phyloP scores from a whole-genome alignment of 768 basidiomycete species.

The Hygrocybe punicea region DNA sequence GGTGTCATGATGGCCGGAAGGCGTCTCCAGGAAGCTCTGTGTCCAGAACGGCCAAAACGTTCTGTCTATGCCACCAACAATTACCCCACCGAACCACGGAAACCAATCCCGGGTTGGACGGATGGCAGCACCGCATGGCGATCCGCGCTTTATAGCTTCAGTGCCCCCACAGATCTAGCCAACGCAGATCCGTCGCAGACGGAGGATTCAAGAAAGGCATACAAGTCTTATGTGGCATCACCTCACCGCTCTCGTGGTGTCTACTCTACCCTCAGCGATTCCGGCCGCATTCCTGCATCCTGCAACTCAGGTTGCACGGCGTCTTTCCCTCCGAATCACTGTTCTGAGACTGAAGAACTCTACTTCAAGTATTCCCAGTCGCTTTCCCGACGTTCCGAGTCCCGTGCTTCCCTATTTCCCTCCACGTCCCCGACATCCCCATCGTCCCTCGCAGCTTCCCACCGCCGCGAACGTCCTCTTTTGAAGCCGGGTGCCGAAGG shows the following conservation, averaged over 20 bases:
- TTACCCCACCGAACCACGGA: slow-evolving; percentile 35
- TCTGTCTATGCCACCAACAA: slow-evolving; percentile 28
- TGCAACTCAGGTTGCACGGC: slow-evolving; percentile 2
- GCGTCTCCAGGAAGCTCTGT: slow-evolving; percentile 46
- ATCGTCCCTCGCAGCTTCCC: slow-evolving; percentile 38
- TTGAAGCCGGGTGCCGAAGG: slow-evolving; percentile 62
- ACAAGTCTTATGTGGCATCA: slow-evolving; percentile 48
- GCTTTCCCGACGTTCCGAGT: slow-evolving; percentile 54
- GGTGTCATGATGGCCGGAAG: slow-evolving; percentile 71
- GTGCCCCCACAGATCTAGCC: slow-evolving; percentile 25
- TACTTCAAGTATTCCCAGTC: slow-evolving; percentile 55
- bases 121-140: slow-evolving; percentile 68
- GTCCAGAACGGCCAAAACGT: slow-evolving; percentile 42
- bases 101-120: slow-evolving; percentile 63
- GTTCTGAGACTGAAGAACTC: slow-evolving; percentile 43
- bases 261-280: slow-evolving; percentile 44
- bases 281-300: slow-evolving; percentile 15
- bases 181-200: slow-evolving; percentile 26
- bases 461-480: slow-evolving; percentile 49
- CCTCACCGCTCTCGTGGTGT: slow-evolving; percentile 50
- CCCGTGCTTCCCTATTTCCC: slow-evolving; percentile 41
- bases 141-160: slow-evolving; percentile 55
- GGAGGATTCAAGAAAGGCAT: slow-evolving; percentile 33
- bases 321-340: slow-evolving; percentile 11
- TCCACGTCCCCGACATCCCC: slow-evolving; percentile 35